phyloP scores from a whole-genome alignment of 129 eudicot genomes.

The Flaveria bidentis region DNA sequence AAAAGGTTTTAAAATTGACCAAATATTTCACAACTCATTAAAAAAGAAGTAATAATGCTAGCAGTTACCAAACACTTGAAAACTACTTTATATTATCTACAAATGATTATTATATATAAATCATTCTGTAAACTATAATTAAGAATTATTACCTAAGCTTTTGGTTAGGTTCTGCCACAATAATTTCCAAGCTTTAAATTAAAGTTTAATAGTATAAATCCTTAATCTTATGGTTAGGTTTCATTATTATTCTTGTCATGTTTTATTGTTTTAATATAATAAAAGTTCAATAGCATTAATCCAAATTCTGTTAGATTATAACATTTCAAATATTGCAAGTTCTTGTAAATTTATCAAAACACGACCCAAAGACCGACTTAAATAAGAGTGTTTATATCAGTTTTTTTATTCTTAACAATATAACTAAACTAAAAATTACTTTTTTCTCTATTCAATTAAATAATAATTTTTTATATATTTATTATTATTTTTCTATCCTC shows the following conservation, averaged over 20 bases:
- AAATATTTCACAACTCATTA: neutral
- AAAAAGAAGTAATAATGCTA: neutral
- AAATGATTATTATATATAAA: neutral
- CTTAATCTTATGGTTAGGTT: neutral
- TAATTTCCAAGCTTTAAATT: neutral
- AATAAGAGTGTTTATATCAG: no score
- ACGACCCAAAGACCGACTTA: no score
- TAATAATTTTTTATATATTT: no score
- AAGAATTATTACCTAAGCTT: conserved; percentile 2
- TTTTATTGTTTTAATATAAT: no score
- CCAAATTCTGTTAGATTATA: neutral
- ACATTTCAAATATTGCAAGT: no score
- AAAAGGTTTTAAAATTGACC: neutral
- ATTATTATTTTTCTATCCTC: no score
- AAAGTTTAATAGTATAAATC: neutral
- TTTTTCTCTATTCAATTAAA: no score
- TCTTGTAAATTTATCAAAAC: no score
- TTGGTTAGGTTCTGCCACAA: conserved; percentile 7
- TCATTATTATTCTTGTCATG: neutral
- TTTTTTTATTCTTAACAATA: no score
- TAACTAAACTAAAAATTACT: no score
- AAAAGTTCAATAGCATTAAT: no score
- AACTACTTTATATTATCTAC: neutral
- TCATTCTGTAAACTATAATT: neutral
- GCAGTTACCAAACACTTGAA: neutral